A percentile compares a stretch with the other conserved stretches of the same genome.
phyloP scores from a whole-genome alignment of 176 grass and related monocot genomes.

The Paspalum vaginatum region DNA sequence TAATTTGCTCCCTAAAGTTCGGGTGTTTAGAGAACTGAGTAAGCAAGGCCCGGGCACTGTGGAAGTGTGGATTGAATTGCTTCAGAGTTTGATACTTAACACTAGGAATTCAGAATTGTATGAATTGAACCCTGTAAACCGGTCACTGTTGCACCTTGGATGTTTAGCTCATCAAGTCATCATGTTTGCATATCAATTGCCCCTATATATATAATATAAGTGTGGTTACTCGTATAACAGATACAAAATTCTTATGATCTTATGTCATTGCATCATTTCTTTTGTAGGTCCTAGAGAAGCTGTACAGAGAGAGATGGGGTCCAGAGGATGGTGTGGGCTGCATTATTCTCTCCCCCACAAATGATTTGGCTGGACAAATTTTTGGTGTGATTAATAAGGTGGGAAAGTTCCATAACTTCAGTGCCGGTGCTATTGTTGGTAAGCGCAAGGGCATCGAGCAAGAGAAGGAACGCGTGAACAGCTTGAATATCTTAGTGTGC shows the following conservation, averaged over 20 bases:
- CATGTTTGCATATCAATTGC: neutral
- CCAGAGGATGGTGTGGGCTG: conserved; percentile 74
- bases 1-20: conserved; percentile 28
- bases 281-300: conserved; percentile 78
- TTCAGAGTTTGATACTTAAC: neutral
- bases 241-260: neutral
- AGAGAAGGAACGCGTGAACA: conserved; percentile 76
- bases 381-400: conserved; percentile 65
- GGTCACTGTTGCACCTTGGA: neutral
- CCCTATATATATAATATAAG: neutral
- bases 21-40: neutral
- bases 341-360: conserved; percentile 83
- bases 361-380: conserved; percentile 84
- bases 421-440: conserved; percentile 73
- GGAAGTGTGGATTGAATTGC: neutral
- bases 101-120: neutral
- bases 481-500: conserved; percentile 84
- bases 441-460: conserved; percentile 69
- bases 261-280: neutral
- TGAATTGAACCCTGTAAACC: conserved; percentile 2
- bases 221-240: neutral
- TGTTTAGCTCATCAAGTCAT: conserved; percentile 27
- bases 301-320: conserved; percentile 77
- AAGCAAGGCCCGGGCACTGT: neutral
- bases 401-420: conserved; percentile 64